Evolutionary conservation across 108 stramenopile genomes (phyloP), one percentile per base, ranked within the genome.

Genomic region (Skeletonema marinoi): DNA sequence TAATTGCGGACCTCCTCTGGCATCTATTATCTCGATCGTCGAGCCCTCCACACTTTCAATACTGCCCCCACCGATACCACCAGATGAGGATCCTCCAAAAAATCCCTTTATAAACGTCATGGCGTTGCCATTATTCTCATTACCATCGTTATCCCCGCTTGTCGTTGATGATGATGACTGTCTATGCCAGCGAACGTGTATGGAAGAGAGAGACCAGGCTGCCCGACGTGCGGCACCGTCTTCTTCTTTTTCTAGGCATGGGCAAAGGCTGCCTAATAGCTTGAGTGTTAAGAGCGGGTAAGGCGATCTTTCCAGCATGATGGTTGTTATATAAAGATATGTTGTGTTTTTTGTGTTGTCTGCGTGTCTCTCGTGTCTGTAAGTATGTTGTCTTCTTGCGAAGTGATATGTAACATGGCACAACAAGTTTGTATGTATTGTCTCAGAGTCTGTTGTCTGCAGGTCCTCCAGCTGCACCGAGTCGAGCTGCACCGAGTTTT

Each of bases 241-340:
- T 62, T 89, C 90, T 31, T 85, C 85, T 39, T 79, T 84, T 84
- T 94, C 88, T 6, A 88, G 80, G 63, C 93, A 94, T 13, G 89
- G 91, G 36, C 90, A 90, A 7, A 92, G 25, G 31, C 60, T 59
- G 17, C 93, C 90, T 4, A 77, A 46, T 25, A 72, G n/a, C 65
- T 82, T 82, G 38, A 82, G 81, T 35, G 70, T 56, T 21, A 56
- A 8, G 54, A 82, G 60, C 0, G 81, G 81, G 39, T 82, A 70
- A 11, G 73, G 72, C 9, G 79, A 74, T 48, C 42, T 61, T 19
- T 61, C 73, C 60, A 80, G 42, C n/a, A n/a, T n/a, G n/a, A n/a
- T n/a, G n/a, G n/a, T n/a, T n/a, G n/a, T n/a, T n/a, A n/a, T n/a
- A n/a, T n/a, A n/a, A n/a, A n/a, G n/a, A n/a, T n/a, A n/a, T n/a